Evolutionary conservation across 257 asterid species (phyloP), one percentile per base, ranked within the genome.

Genomic region (Lithospermum erythrorhizon): DNA sequence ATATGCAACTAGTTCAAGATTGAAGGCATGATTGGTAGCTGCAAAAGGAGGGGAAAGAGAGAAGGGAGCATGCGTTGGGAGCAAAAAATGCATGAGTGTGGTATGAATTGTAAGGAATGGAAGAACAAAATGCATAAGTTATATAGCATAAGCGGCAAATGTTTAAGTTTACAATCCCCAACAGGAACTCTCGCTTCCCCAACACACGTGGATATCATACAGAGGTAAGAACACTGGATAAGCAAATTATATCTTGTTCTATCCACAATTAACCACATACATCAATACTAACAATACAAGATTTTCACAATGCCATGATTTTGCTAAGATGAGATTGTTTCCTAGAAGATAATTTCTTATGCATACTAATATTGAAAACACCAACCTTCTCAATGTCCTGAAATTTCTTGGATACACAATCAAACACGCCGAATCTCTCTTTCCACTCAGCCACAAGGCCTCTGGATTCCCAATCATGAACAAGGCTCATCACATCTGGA

Each of bases 371-470:
- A 15, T 55, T 5, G 25, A 18, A 14, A 13, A 21, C 24, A 6
- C 14, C 60, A 30, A 85, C 97, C 94, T 89, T 84, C 23, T 82
- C 82, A 64, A 58, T 45, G 58, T 23, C 19, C 72, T 75, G 68
- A 66, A 87, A 87, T 70, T 61, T 75, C 66, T 79, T 85, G 63
- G 94, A 76, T 51, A 58, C 58, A 32, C 64, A 90, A 78, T 90
- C 96, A 65, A 90, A 87, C 67, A 85, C 78, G 49, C 86, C 96
- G 69, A 87, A 85, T 59, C 76, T 90, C 56, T 75, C 88, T 61
- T 81, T 85, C 97, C 96, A 90, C 67, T 79, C 78, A 29, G 87
- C 81, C 59, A 90, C 95, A 61, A 90, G 19, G 19, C 96, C 95
- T 76, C 80, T 87, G 58, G 89, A 72, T 78, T 83, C 90, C 97